These are phyloP conservation scores for Maudiozyma bulderi DNA, from an alignment of 805 yeast genomes.

Conservation along the genomic window DNA sequence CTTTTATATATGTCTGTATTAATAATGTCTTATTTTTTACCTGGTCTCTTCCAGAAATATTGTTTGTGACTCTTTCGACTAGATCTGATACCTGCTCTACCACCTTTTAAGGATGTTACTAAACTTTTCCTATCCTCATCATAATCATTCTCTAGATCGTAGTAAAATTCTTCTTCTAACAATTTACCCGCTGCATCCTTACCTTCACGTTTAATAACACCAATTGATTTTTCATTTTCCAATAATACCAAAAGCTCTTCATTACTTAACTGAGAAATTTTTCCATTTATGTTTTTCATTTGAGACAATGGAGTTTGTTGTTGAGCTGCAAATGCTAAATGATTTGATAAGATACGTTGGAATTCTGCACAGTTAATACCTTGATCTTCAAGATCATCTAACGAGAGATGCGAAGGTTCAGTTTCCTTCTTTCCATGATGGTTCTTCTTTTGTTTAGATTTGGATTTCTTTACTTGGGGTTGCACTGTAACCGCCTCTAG, in stretches of 20 bases:
- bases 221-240: conserved; percentile 42
- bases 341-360: conserved; percentile 63
- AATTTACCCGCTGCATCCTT: conserved; percentile 96
- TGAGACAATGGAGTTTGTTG: conserved; percentile 79
- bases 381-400: not conserved
- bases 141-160: conserved; percentile 71
- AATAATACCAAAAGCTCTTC: conserved; percentile 38
- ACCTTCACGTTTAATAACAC: conserved; percentile 81
- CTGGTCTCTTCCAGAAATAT: conserved; percentile 41
- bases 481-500: no score
- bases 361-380: conserved; percentile 42
- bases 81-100: conserved; percentile 65
- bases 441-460: not conserved
- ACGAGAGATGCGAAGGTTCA: not conserved
- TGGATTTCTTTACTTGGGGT: no score
- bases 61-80: conserved; percentile 93
- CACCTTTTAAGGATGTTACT: conserved; percentile 72
- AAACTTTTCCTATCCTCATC: conserved; percentile 60
- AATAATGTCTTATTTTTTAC: conserved; percentile 7
- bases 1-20: not conserved
- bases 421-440: not conserved
- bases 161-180: conserved; percentile 88
- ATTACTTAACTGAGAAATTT: conserved; percentile 38
- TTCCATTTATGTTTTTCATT: conserved; percentile 51
- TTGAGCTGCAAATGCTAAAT: conserved; percentile 80